A percentile compares a stretch with the other conserved stretches of the same genome.
Evolutionary conservation across 805 yeast genomes (phyloP).

Genomic region (Barnettozyma wickerhamii): DNA sequence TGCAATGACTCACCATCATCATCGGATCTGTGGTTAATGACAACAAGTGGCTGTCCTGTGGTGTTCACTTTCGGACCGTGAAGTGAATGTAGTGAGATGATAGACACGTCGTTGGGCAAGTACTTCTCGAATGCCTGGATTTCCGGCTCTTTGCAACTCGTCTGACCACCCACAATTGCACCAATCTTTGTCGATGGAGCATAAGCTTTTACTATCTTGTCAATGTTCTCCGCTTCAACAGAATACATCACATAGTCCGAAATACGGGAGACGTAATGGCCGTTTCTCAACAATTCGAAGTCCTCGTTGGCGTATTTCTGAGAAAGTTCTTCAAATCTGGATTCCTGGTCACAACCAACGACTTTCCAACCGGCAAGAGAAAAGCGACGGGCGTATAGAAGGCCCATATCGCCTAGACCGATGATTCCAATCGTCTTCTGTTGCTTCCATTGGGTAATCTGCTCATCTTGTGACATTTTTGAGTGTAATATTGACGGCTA

Average conservation of each 20-base stretch:
- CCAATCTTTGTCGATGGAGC: conserved; percentile 88
- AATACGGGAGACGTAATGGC: conserved; percentile 75
- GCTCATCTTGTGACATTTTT: too few relatives aligned
- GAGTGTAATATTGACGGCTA: too few relatives aligned
- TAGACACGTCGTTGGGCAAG: conserved; percentile 75
- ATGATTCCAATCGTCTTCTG: conserved; percentile 84
- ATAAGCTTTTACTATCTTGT: conserved; percentile 63
- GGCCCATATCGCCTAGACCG: conserved; percentile 97
- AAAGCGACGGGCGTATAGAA: conserved; percentile 74
- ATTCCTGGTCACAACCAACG: conserved; percentile 83
- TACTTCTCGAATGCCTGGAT: conserved; percentile 75
- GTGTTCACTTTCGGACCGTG: conserved; percentile 93
- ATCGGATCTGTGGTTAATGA: conserved; percentile 69
- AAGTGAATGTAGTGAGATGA: conserved; percentile 83
- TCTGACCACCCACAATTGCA: conserved; percentile 96
- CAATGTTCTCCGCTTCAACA: conserved; percentile 88
- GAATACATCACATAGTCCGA: conserved; percentile 85
- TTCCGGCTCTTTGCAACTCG: conserved; percentile 92
- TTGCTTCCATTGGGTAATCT: too few relatives aligned
- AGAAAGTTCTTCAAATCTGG: conserved; percentile 43
- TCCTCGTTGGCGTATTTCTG: conserved; percentile 36
- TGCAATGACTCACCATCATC: conserved; percentile 45
- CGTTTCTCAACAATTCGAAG: conserved; percentile 65
- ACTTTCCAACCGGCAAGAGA: conserved; percentile 85
- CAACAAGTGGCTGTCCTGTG: conserved; percentile 87